Percentiles rank a stretch among this genome's conserved stretches.
Evolutionary conservation across 805 yeast genomes (phyloP).

Genomic region (Diddensiella santjacobensis): DNA sequence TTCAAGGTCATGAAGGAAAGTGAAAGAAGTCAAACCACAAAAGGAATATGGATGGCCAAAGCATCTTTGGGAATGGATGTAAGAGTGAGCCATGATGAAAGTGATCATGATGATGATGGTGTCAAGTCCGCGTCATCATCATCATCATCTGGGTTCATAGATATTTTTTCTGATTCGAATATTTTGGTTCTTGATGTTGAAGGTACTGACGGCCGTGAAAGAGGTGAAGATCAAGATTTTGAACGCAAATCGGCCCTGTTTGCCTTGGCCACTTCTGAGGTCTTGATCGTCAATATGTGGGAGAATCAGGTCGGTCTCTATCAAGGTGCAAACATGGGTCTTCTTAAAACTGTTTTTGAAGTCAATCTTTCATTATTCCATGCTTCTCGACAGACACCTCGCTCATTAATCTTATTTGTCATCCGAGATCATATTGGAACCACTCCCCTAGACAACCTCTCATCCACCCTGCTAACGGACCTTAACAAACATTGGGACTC

Average conservation of each 20-base stretch:
- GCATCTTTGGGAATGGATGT: constrained; percentile 31
- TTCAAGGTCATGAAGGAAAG: constrained; percentile 93
- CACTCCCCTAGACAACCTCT: constrained; percentile 72
- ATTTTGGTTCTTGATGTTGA: constrained; percentile 93
- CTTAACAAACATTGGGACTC: constrained; percentile 73
- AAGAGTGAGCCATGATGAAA: not conserved
- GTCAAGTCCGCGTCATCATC: constrained; percentile 7
- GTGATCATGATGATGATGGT: constrained; percentile 12
- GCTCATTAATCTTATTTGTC: constrained; percentile 58
- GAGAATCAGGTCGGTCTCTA: constrained; percentile 95
- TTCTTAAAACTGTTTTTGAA: constrained; percentile 92
- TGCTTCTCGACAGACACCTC: constrained; percentile 45
- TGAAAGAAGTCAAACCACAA: constrained; percentile 84
- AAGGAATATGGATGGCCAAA: constrained; percentile 74
- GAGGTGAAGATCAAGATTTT: constrained; percentile 98
- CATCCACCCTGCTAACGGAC: constrained; percentile 66
- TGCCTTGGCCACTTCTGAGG: constrained; percentile 88
- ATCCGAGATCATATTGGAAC: constrained; percentile 88
- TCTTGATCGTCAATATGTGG: constrained; percentile 90
- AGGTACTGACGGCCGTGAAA: constrained; percentile 96
- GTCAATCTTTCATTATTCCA: constrained; percentile 87
- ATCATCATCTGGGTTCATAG: constrained; percentile 8
- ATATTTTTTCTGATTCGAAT: constrained; percentile 31
- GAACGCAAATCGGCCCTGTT: constrained; percentile 94
- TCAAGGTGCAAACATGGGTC: constrained; percentile 97